phyloP scores from a whole-genome alignment of 2,329 filamentous ascomycete species.

The Coniochaeta hoffmannii region DNA sequence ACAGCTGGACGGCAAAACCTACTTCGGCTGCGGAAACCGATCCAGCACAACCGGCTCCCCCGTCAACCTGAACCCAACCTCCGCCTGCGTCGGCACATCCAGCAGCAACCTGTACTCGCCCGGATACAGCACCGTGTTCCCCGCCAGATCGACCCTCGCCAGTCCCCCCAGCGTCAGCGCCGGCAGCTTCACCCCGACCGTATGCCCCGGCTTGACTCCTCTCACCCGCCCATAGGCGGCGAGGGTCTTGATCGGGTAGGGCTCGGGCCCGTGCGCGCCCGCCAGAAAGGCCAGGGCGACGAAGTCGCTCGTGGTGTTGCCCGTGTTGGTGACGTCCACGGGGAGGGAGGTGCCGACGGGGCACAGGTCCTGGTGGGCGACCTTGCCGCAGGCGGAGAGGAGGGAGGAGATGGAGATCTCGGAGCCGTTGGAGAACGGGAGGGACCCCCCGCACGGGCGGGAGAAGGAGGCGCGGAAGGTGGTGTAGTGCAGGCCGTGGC shows the following conservation, averaged over 20 bases:
- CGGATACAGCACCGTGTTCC: slow-evolving; percentile 45
- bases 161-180: slow-evolving; percentile 36
- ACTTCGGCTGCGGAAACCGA: slow-evolving; percentile 11
- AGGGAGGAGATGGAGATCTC: slow-evolving; percentile 25
- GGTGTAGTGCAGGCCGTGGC: slow-evolving; percentile 49
- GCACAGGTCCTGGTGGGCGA: slow-evolving; percentile 30
- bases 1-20: background rate
- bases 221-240: slow-evolving; percentile 38
- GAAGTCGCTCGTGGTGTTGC: slow-evolving; percentile 39
- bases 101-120: slow-evolving; percentile 39
- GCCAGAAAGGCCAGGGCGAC: slow-evolving; percentile 40
- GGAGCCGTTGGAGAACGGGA: background rate
- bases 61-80: slow-evolving; percentile 33
- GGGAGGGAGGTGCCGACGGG: slow-evolving; percentile 29
- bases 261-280: slow-evolving; percentile 33
- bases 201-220: slow-evolving; percentile 22
- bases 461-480: slow-evolving; percentile 29
- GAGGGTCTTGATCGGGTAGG: slow-evolving; percentile 42
- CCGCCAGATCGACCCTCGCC: slow-evolving; percentile 37
- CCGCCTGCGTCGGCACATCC: slow-evolving; percentile 31
- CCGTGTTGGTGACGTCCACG: slow-evolving; percentile 37
- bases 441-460: background rate
- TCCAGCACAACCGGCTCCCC: slow-evolving; percentile 34
- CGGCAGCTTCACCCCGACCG: slow-evolving; percentile 20
- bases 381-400: slow-evolving; percentile 22